A percentile compares a stretch with the other conserved stretches of the same genome.
phyloP scores from a whole-genome alignment of 2,329 filamentous ascomycete genomes.

The Cryoendolithus antarcticus region DNA sequence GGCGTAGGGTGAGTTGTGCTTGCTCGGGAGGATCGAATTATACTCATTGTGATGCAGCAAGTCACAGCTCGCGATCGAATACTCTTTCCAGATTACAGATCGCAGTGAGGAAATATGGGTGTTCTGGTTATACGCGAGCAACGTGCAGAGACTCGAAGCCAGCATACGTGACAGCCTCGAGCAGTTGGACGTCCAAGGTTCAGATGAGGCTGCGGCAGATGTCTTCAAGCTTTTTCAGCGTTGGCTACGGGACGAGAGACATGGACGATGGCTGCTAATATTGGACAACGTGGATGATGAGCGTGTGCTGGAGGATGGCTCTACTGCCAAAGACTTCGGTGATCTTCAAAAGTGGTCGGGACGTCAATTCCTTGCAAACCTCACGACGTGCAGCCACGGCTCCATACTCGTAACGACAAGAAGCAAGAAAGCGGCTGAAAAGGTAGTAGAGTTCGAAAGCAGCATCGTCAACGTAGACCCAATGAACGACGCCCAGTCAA shows the following conservation, averaged over 20 bases:
- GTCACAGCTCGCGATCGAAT: constrained; percentile 18
- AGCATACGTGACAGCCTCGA: constrained; percentile 4
- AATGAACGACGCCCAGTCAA: constrained; percentile 7
- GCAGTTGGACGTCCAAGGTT: constrained; percentile 4
- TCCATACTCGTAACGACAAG: constrained; percentile 13
- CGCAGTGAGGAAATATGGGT: constrained; percentile 10
- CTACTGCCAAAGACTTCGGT: too few relatives aligned
- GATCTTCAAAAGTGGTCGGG: not conserved
- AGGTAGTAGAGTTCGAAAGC: constrained; percentile 8
- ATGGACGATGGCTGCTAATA: constrained; percentile 12
- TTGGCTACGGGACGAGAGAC: constrained; percentile 11
- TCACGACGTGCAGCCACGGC: constrained; percentile 11
- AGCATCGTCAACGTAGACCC: constrained; percentile 11
- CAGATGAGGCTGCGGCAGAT: constrained; percentile 1
- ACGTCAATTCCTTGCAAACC: constrained; percentile 4
- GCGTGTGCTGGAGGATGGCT: constrained; percentile 1
- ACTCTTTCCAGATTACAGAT: constrained; percentile 6
- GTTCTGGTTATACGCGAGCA: constrained; percentile 17
- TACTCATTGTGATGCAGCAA: constrained; percentile 9
- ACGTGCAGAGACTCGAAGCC: constrained; percentile 10
- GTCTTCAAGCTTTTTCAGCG: constrained; percentile 5
- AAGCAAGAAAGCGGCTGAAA: not conserved
- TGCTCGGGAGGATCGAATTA: not conserved
- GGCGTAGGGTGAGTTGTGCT: constrained; percentile 13
- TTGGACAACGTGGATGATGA: constrained; percentile 16